Conservation (phyloP, 2,329 filamentous ascomycete species). For the Curvularia lunata region DNA sequence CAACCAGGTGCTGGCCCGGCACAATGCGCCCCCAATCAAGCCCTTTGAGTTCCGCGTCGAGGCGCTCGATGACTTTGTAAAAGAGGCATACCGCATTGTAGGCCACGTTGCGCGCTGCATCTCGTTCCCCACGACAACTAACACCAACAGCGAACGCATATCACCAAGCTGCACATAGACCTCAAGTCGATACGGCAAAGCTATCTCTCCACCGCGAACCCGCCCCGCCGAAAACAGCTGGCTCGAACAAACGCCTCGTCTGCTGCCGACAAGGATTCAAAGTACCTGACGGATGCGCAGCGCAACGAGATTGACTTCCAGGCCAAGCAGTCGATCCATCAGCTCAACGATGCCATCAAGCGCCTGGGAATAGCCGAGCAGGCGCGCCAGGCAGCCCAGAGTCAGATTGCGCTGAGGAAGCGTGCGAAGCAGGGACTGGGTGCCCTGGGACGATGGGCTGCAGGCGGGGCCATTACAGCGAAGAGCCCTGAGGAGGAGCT, state of each 20-base stretch:
- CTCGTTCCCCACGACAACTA: slow-evolving; percentile 30
- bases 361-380: slow-evolving; percentile 82
- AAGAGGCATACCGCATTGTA: slow-evolving; percentile 93
- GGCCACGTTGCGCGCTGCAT: slow-evolving; percentile 42
- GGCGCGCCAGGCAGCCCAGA: slow-evolving; percentile 77
- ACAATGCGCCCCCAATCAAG: slow-evolving; percentile 61
- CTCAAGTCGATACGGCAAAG: slow-evolving; percentile 83
- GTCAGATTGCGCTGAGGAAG: slow-evolving; percentile 74
- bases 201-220: slow-evolving; percentile 83
- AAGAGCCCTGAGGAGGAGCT: slow-evolving; percentile 71
- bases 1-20: slow-evolving; percentile 69
- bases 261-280: slow-evolving; percentile 53
- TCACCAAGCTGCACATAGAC: slow-evolving; percentile 78
- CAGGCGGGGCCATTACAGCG: slow-evolving; percentile 56
- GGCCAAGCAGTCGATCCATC: slow-evolving; percentile 82
- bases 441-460: slow-evolving; percentile 72
- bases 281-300: slow-evolving; percentile 77
- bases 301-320: slow-evolving; percentile 87
- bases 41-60: slow-evolving; percentile 49
- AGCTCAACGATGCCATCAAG: slow-evolving; percentile 81
- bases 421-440: slow-evolving; percentile 68
- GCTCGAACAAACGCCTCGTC: slow-evolving; percentile 43
- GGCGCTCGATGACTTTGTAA: slow-evolving; percentile 81
- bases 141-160: slow-evolving; percentile 75
- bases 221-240: slow-evolving; percentile 61